Base-by-base conservation (phyloP, 202 grass and related monocot species). In the Schoenoplectus tabernaemontani region DNA sequence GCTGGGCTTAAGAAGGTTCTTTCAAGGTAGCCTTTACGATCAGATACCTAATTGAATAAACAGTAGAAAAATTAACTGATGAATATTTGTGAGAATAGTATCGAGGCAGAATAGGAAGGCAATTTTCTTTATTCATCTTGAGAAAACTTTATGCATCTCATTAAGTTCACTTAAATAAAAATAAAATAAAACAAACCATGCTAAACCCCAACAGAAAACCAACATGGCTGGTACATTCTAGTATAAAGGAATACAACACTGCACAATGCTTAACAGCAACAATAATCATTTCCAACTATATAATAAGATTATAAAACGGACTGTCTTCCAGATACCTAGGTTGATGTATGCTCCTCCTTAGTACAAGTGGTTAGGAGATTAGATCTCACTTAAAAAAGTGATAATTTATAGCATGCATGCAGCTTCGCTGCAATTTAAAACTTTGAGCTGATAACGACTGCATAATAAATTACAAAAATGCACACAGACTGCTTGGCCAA, bases 1-100 rank as follows among this genome's bases (percentile, higher is more conserved):
- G 91, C 91, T n/a, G 87, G 91, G 81, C 95, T 97, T 56, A 94
- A 53, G 76, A 97, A 97, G 17, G 95, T 97, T 82, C 95, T 94
- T 83, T 97, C 95, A 26, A 97, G 89, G 78, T 92, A 94, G 2
- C 95, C 91, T 43, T 97, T 87, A 1, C 82, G 77, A 82, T 97
- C 91, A 47, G 95, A 97, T 86, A 97, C 83, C 94, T 97, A 72
- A 24, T 81, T 34, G 65, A 82, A 57, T 58, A 28, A 76, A 53
- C 5, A 48, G 76, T 59, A 58, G 34, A 64, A 43, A 8, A 36
- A 46, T 60, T 22, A 62, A 60, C 28, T 57, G 15, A 36, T 10
- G 11, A 53, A 5, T 58, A 54, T 78, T 59, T 57, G 58, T 10
- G 2, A 61, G 5, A 61, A 19, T 57, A 77, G 10, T 42, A 59